Base-by-base conservation (phyloP, 371 early-diverging fungal species). In the Agmasoma carcini region DNA sequence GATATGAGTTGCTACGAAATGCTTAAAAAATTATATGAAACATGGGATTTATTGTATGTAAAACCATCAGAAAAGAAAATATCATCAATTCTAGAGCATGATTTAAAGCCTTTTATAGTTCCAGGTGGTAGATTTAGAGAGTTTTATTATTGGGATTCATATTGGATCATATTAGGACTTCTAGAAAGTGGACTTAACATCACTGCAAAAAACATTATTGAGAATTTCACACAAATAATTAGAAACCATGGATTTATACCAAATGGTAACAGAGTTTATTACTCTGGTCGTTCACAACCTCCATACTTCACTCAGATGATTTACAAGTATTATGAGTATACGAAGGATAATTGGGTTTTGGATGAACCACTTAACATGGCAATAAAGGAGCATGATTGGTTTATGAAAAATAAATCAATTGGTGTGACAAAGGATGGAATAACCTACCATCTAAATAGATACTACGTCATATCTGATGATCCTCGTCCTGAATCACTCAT, bases 41-140 rank as follows among this genome's bases (percentile, higher is more conserved):
- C n/a, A n/a, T n/a, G n/a, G n/a, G n/a, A n/a, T n/a, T n/a, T n/a
- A n/a, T n/a, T n/a, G n/a, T n/a, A n/a, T n/a, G n/a, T n/a, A n/a
- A n/a, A n/a, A n/a, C n/a, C n/a, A n/a, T n/a, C n/a, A n/a, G n/a
- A n/a, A n/a, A n/a, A n/a, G n/a, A n/a, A n/a, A n/a, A n/a, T n/a
- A n/a, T n/a, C n/a, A n/a, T n/a, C n/a, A n/a, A n/a, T n/a, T n/a
- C n/a, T n/a, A n/a, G n/a, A n/a, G n/a, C n/a, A n/a, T n/a, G n/a
- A n/a, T n/a, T n/a, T n/a, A n/a, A n/a, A n/a, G n/a, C n/a, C n/a
- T n/a, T n/a, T n/a, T 71, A 80, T 87, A 0, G 81, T 87, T 7
- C 88, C 90, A 7, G 90, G 90, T 2, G 88, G 87, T 1, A 70
- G 87, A 47, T 90, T 90, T 63, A 70, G 82, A 48, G 88, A 90